phyloP scores from a whole-genome alignment of 2,329 filamentous ascomycete genomes.

The Penicillium freii region DNA sequence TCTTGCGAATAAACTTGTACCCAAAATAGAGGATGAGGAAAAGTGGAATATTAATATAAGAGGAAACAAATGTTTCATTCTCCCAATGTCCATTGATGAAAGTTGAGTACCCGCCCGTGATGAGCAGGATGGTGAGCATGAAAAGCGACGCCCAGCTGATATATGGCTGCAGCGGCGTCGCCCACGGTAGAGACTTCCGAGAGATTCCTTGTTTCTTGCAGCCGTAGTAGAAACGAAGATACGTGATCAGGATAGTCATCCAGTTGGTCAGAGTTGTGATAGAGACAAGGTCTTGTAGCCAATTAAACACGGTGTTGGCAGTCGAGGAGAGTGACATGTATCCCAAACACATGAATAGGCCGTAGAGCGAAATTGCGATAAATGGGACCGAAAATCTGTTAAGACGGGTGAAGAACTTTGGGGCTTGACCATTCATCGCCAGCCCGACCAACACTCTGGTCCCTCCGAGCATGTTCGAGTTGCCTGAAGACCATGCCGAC shows the following conservation, averaged over 20 bases:
- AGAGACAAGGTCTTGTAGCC: slow-evolving; percentile 6
- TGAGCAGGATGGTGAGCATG: not conserved
- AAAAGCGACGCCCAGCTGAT: not conserved
- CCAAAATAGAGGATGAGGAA: slow-evolving; percentile 34
- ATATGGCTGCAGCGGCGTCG: slow-evolving; percentile 1
- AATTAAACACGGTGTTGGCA: slow-evolving; percentile 4
- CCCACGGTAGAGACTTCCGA: not conserved
- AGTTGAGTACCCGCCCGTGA: not conserved
- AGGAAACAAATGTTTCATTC: slow-evolving; percentile 60
- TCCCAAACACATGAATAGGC: slow-evolving; percentile 1
- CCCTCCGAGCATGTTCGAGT: slow-evolving; percentile 8
- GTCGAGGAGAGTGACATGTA: slow-evolving; percentile 5
- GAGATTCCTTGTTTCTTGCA: not conserved
- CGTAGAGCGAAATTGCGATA: slow-evolving; percentile 1
- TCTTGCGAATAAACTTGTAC: not conserved
- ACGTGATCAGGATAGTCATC: not conserved
- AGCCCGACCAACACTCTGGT: slow-evolving; percentile 7
- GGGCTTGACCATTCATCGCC: slow-evolving; percentile 6
- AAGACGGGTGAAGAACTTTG: slow-evolving; percentile 7
- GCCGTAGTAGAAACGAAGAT: slow-evolving; percentile 1
- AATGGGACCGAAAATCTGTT: slow-evolving; percentile 8
- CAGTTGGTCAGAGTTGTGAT: slow-evolving; percentile 2
- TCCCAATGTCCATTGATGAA: slow-evolving; percentile 17
- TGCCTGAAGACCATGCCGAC: slow-evolving; percentile 8
- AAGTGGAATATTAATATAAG: slow-evolving; percentile 58